Evolutionary conservation across 768 basidiomycete genomes (phyloP).

Genomic region (Russula griseocarnosa): DNA sequence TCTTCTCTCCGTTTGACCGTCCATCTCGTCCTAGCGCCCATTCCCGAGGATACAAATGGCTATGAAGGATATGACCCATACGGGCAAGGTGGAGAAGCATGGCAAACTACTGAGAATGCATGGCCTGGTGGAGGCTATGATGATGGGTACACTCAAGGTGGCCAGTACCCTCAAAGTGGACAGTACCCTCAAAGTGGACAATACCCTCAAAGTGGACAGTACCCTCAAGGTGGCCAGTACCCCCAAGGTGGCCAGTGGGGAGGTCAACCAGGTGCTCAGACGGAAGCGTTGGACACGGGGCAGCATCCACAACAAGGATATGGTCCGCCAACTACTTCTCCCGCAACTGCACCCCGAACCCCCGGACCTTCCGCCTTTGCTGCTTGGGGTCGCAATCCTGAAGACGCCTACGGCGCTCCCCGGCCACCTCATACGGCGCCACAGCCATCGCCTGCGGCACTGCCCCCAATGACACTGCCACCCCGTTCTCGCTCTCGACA

Average conservation of each 20-base stretch:
- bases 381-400: constrained; percentile 6
- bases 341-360: background rate
- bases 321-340: background rate
- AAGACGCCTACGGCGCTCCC: constrained; percentile 2
- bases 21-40: constrained; percentile 15
- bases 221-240: constrained; percentile 13
- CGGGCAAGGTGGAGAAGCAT: constrained; percentile 2
- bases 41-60: constrained; percentile 19
- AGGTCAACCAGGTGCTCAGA: constrained; percentile 10
- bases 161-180: too few species aligned
- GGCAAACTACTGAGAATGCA: constrained; percentile 3
- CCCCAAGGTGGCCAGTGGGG: constrained; percentile 15
- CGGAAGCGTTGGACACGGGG: background rate
- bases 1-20: constrained; percentile 13
- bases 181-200: constrained; percentile 16
- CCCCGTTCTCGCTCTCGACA: constrained; percentile 6
- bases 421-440: background rate
- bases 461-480: constrained; percentile 1
- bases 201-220: too few species aligned
- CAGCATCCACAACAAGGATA: constrained; percentile 20
- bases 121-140: constrained; percentile 5
- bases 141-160: constrained; percentile 10
- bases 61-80: constrained; percentile 8
- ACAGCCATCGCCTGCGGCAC: constrained; percentile 4
- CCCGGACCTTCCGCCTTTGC: constrained; percentile 8